Evolutionary conservation across 2,329 filamentous ascomycete species (phyloP).

Genomic region (Fusarium goolgardi): DNA sequence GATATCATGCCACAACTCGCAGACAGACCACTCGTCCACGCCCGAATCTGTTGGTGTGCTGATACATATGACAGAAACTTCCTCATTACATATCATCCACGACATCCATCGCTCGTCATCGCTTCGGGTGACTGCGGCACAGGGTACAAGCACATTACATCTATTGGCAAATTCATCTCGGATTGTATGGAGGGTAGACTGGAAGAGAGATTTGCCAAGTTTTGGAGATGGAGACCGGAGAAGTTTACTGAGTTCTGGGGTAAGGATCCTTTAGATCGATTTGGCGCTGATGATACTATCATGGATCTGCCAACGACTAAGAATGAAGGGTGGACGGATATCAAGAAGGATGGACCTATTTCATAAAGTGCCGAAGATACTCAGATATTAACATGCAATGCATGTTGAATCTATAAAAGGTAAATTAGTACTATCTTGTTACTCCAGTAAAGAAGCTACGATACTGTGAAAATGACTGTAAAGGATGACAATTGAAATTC

Average conservation of each 20-base stretch:
- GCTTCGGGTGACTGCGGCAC: slow-evolving; percentile 33
- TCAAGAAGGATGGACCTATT: background rate
- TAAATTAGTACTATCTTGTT: too few relatives aligned
- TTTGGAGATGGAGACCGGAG: slow-evolving; percentile 34
- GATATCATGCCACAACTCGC: slow-evolving; percentile 31
- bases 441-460: too few relatives aligned
- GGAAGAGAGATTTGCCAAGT: slow-evolving; percentile 18
- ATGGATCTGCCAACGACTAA: slow-evolving; percentile 15
- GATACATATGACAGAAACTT: slow-evolving; percentile 31
- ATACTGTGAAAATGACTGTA: too few relatives aligned
- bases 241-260: slow-evolving; percentile 27
- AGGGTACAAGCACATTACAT: slow-evolving; percentile 32
- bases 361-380: rapidly evolving
- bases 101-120: slow-evolving; percentile 20
- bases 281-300: slow-evolving; percentile 21
- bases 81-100: slow-evolving; percentile 34
- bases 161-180: slow-evolving; percentile 21
- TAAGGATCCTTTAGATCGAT: slow-evolving; percentile 21
- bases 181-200: slow-evolving; percentile 26
- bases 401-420: too few relatives aligned
- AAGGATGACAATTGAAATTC: background rate
- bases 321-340: slow-evolving; percentile 6
- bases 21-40: slow-evolving; percentile 28
- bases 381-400: too few relatives aligned
- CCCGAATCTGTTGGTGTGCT: slow-evolving; percentile 36